phyloP scores from a whole-genome alignment of 2,329 filamentous ascomycete species.

The Pyrenochaeta sp. region DNA sequence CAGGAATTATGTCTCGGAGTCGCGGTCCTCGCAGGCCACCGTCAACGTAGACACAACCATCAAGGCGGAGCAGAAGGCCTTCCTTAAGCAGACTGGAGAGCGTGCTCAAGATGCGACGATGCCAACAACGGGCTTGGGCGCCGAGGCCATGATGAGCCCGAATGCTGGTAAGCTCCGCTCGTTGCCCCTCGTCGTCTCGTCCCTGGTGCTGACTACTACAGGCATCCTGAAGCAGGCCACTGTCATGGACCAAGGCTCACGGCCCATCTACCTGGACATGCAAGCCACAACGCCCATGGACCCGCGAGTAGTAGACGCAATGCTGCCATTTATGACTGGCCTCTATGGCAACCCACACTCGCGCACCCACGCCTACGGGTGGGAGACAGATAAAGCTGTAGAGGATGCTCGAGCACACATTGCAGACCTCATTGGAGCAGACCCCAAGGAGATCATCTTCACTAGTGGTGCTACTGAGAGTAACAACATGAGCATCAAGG shows the following conservation, averaged over 20 bases:
- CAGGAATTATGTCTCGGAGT: conserved; percentile 84
- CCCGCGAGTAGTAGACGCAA: conserved; percentile 91
- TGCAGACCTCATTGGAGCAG: conserved; percentile 87
- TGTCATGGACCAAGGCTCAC: conserved; percentile 88
- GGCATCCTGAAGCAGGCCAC: conserved; percentile 91
- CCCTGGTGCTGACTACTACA: conserved; percentile 37
- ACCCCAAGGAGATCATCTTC: conserved; percentile 98
- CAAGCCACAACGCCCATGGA: conserved; percentile 96
- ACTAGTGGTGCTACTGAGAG: conserved; percentile 98
- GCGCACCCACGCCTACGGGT: conserved; percentile 95
- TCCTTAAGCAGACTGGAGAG: conserved; percentile 67
- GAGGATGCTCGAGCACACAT: conserved; percentile 86
- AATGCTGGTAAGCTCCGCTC: conserved; percentile 65
- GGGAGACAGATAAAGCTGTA: conserved; percentile 95
- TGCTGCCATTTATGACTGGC: conserved; percentile 93
- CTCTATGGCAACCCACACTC: conserved; percentile 98
- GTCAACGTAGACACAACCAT: conserved; percentile 85
- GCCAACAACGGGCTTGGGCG: conserved; percentile 65
- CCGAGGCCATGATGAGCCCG: conserved; percentile 79
- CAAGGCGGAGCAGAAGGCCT: conserved; percentile 84
- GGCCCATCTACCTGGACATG: conserved; percentile 98
- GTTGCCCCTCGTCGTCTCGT: conserved; percentile 5
- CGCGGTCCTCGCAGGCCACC: conserved; percentile 79
- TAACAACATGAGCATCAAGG: conserved; percentile 99
- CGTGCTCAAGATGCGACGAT: conserved; percentile 65